Evolutionary conservation across 768 basidiomycete genomes (phyloP), one percentile per base, ranked within the genome.

Genomic region (Suillus sp.): DNA sequence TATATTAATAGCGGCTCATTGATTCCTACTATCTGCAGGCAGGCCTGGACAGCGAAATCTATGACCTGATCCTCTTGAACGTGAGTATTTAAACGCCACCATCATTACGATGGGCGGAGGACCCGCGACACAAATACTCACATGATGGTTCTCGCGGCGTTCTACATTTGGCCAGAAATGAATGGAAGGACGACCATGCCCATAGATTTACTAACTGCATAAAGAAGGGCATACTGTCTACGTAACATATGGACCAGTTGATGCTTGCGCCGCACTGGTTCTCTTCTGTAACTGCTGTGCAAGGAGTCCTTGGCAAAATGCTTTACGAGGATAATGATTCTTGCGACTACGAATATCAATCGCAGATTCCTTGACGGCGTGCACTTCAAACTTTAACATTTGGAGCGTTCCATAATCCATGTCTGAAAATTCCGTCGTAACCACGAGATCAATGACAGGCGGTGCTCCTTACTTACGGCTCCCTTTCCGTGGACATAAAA

Each of bases 1-100:
- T 54, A 38, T 25, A 34, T 56, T 56, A 38, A 37, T 55, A 35
- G 14, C 14, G 16, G 13, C 3, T n/a, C 34, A 37, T 35, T 14
- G 53, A 34, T n/a, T 5, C 11, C 53, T 32, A 35, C 53, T 38
- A 25, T 18, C 37, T 27, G n/a, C n/a, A n/a, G n/a, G n/a, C n/a
- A n/a, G 55, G 1, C 16, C 22, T 10, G 37, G 8, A 38, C 37
- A 38, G 37, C 22, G 54, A 37, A 14, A 34, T 10, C 34, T 38
- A 6, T 27, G 68, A 77, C 82, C 53, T 83, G 81, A 72, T 88
- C 84, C 54, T 88, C 78, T 18, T 11, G 86, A 79, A 68, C 85
- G 83, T 22, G 86, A 84, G 59, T 57, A 27, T 40, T 30, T 42
- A 1, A 40, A 40, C 56, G 56, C 56, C 56, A 57, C 56, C 56